These are phyloP conservation scores for Scheffersomyces illinoinensis DNA, from an alignment of 1,139 yeast genomes.

Conservation along the genomic window DNA sequence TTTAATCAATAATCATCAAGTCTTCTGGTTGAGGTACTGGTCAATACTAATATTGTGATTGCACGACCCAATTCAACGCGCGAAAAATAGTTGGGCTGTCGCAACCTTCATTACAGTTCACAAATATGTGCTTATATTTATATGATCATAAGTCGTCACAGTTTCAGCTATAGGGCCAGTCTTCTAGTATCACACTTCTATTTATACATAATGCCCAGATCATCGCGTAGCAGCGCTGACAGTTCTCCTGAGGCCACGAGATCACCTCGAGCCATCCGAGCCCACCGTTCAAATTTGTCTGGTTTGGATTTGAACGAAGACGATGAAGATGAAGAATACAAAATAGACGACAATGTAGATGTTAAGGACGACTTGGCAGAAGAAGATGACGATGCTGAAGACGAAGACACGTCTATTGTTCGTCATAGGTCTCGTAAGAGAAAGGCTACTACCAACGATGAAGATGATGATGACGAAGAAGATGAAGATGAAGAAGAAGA, in stretches of 20 bases:
- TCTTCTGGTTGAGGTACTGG: not conserved
- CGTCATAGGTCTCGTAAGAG: constrained; percentile 4
- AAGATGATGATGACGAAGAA: constrained; percentile 15
- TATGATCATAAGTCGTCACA: not conserved
- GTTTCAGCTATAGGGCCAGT: not conserved
- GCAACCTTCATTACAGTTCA: not conserved
- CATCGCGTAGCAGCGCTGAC: constrained; percentile 7
- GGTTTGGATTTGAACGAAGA: constrained; percentile 30
- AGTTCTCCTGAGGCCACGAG: constrained; percentile 9
- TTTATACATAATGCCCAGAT: constrained; percentile 4
- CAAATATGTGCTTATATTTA: no score
- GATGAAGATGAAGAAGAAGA: constrained; percentile 16
- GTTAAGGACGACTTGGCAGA: not conserved
- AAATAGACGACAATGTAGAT: constrained; percentile 3
- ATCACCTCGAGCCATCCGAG: constrained; percentile 20
- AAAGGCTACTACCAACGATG: constrained; percentile 8
- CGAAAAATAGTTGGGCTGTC: not conserved
- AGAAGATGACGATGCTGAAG: constrained; percentile 7
- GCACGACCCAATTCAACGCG: not conserved
- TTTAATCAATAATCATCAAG: not conserved
- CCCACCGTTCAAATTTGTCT: constrained; percentile 23
- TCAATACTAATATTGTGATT: not conserved
- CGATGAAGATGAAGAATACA: constrained; percentile 10
- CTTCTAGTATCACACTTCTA: not conserved
- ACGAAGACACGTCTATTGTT: constrained; percentile 1